Percentiles rank a stretch among this genome's conserved stretches.
These are phyloP conservation scores for Hypoxylon lienhwacheense DNA, from an alignment of 495 filamentous ascomycete genomes.

Conservation along the genomic window DNA sequence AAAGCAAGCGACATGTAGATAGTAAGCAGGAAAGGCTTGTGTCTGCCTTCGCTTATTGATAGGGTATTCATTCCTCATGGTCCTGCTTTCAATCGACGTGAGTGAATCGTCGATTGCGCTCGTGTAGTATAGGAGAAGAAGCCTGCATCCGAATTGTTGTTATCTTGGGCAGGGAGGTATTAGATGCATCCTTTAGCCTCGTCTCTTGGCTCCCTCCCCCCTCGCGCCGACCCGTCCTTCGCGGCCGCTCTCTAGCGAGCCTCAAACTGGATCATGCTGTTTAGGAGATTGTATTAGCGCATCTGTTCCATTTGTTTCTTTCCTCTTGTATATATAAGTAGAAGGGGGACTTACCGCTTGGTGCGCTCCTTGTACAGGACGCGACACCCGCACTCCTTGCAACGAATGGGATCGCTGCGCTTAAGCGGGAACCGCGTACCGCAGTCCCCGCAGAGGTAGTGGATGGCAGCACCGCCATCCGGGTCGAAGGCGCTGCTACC, in stretches of 20 bases:
- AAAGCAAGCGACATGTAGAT: too few relatives aligned
- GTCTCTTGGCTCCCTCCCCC: neutral
- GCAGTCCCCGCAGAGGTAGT: conserved; percentile 94
- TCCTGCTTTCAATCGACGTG: too few relatives aligned
- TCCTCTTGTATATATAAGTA: neutral
- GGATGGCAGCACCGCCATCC: conserved; percentile 53
- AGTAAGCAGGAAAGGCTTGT: too few relatives aligned
- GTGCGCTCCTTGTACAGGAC: conserved; percentile 98
- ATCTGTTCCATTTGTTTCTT: neutral
- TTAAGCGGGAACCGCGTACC: conserved; percentile 77
- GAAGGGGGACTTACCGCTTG: conserved; percentile 69
- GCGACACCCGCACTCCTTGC: conserved; percentile 93
- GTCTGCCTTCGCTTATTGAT: too few relatives aligned
- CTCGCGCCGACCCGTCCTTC: neutral
- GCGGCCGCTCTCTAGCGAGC: conserved; percentile 60
- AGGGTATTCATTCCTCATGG: too few relatives aligned
- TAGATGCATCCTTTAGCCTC: neutral
- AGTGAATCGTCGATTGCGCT: too few relatives aligned
- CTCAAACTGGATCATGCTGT: conserved; percentile 96
- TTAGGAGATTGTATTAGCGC: conserved; percentile 13
- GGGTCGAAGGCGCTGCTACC: conserved; percentile 39
- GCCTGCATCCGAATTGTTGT: too few relatives aligned
- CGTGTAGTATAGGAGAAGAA: too few relatives aligned
- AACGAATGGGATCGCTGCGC: conserved; percentile 85
- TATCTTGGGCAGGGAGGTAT: too few relatives aligned